Evolutionary conservation across 306 rosid genomes (phyloP).

Genomic region (Carpinus viminea): DNA sequence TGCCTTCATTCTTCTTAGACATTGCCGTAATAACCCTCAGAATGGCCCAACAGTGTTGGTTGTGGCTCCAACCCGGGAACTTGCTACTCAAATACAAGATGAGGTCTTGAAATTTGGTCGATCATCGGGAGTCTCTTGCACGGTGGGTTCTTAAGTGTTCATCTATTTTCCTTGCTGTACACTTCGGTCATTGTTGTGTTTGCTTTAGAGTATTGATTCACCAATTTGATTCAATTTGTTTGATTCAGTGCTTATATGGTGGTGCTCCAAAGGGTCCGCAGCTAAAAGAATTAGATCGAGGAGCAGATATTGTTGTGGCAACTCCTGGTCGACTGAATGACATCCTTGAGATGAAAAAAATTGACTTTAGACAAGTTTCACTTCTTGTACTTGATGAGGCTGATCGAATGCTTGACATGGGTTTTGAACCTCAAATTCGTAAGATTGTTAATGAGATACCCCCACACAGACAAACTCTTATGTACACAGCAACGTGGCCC

Average conservation of each 20-base stretch:
- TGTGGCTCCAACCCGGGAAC: conserved; percentile 98
- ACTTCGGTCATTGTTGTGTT: conserved; percentile 2
- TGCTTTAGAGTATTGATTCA: conserved; percentile 14
- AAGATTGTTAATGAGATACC: conserved; percentile 98
- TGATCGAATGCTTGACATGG: conserved; percentile 99
- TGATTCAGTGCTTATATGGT: conserved; percentile 91
- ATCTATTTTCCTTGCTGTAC: background rate
- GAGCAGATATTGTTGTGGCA: conserved; percentile 98
- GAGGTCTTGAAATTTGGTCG: conserved; percentile 90
- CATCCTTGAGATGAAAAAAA: conserved; percentile 92
- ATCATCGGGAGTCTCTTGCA: conserved; percentile 84
- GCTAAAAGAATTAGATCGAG: conserved; percentile 88
- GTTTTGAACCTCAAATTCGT: conserved; percentile 98
- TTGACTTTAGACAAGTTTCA: conserved; percentile 84
- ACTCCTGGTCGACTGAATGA: conserved; percentile 99
- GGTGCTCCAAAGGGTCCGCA: conserved; percentile 93
- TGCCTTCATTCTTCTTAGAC: conserved; percentile 85
- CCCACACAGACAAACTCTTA: conserved; percentile 90
- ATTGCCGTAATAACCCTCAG: conserved; percentile 69
- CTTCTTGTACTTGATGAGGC: conserved; percentile 99
- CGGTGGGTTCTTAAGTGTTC: conserved; percentile 56
- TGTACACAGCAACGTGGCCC: conserved; percentile 99
- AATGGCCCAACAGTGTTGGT: conserved; percentile 96
- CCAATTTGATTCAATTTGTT: conserved; percentile 30
- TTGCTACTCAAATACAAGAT: conserved; percentile 96